Conservation (phyloP, 2,329 filamentous ascomycete genomes). For the Pyrenophora teres region DNA sequence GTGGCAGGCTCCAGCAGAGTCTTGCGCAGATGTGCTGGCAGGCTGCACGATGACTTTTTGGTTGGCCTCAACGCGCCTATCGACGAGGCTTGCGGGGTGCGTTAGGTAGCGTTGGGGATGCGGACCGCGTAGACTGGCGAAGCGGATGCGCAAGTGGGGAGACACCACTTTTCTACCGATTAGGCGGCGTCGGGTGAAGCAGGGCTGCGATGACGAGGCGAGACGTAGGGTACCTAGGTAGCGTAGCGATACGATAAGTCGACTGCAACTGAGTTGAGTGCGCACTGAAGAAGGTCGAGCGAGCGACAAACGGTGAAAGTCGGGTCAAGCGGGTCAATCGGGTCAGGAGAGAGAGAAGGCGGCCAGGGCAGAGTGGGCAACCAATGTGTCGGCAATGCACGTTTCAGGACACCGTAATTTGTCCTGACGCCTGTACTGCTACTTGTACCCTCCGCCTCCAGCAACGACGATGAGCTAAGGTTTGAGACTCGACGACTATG, state of each 20-base stretch:
- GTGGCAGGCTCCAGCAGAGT: constrained; percentile 19
- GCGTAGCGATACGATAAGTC: not conserved
- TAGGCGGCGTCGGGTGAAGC: constrained; percentile 13
- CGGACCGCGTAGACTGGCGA: constrained; percentile 6
- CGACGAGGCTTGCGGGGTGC: constrained; percentile 34
- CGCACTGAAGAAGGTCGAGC: not conserved
- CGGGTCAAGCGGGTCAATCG: not conserved
- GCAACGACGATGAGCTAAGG: no score
- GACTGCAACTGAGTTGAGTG: not conserved
- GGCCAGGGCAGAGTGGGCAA: constrained; percentile 13
- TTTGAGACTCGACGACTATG: constrained; percentile 1
- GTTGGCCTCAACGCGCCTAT: constrained; percentile 24
- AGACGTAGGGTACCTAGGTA: not conserved
- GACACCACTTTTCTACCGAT: constrained; percentile 27
- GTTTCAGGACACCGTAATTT: constrained; percentile 35
- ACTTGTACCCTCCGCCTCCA: constrained; percentile 1
- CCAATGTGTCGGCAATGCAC: constrained; percentile 20
- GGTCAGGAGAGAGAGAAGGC: constrained; percentile 25
- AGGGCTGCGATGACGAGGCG: constrained; percentile 5
- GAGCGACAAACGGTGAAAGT: not conserved
- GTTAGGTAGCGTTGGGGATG: constrained; percentile 27
- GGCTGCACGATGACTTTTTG: constrained; percentile 18
- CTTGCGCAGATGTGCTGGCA: constrained; percentile 27
- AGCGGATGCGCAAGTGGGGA: constrained; percentile 19
- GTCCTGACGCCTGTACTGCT: constrained; percentile 22